Evolutionary conservation across 2,329 filamentous ascomycete genomes (phyloP).

Genomic region (Aspergillus aculeatus): DNA sequence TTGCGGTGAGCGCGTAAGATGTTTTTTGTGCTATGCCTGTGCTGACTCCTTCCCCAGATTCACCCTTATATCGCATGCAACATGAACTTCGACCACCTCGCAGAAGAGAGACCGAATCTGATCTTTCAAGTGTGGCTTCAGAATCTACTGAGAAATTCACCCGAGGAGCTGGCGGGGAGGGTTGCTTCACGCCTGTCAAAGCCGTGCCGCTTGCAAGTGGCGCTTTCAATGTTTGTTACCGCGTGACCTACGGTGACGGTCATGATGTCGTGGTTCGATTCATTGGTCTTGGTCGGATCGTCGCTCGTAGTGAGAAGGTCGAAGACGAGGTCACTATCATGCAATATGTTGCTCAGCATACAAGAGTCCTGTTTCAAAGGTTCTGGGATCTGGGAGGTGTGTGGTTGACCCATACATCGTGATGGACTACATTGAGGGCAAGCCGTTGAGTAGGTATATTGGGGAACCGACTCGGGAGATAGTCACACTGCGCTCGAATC

Average conservation of each 20-base stretch:
- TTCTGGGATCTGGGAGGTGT: constrained; percentile 23
- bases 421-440: constrained; percentile 28
- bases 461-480: constrained; percentile 18
- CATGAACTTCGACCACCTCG: constrained; percentile 28
- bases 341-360: constrained; percentile 26
- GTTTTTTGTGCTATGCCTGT: no score
- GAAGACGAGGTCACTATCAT: constrained; percentile 28
- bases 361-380: constrained; percentile 24
- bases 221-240: constrained; percentile 34
- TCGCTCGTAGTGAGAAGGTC: constrained; percentile 30
- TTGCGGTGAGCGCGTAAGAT: no score
- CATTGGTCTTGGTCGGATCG: constrained; percentile 25
- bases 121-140: constrained; percentile 26
- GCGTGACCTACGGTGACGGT: constrained; percentile 27
- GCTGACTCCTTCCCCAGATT: no score
- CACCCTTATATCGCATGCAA: neutral
- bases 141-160: constrained; percentile 21
- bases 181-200: constrained; percentile 21
- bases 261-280: constrained; percentile 30
- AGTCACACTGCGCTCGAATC: constrained; percentile 17
- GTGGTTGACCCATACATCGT: constrained; percentile 26
- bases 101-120: constrained; percentile 21
- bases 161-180: constrained; percentile 26
- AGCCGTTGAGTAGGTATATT: constrained; percentile 23
- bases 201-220: constrained; percentile 26